Evolutionary conservation across 352 stramenopile species (phyloP), one percentile per base, ranked within the genome.

Genomic region (Salisapilia sapeloensis): DNA sequence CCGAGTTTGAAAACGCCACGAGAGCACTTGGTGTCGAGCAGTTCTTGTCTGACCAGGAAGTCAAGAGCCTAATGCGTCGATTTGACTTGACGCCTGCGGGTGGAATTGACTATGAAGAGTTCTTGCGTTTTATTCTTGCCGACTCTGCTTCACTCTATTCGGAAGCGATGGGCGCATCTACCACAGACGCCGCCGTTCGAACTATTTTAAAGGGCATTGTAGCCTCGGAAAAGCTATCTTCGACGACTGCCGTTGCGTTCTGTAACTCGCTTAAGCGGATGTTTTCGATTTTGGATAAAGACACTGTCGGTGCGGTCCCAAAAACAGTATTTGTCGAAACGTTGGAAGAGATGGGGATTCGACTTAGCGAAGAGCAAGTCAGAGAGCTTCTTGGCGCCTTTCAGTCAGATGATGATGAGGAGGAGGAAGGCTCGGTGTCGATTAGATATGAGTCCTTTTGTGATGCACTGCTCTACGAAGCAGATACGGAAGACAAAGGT

Each of bases 281-380:
- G 67, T 83, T 83, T 42, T 55, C 46, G 12, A 87, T 84, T 26
- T 62, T 83, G 10, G 71, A 87, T 49, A 80, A 82, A 29, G 62
- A 81, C 6, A 67, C 54, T 1, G 66, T 50, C 1, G 67, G 71
- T 4, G 48, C 58, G 15, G 38, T 87, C 2, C 33, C 65, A 14
- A 33, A 29, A 13, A 48, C 30, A 11, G 45, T 56, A 20, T 84
- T 87, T 38, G 35, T 58, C 9, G 52, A 79, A 32, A 74, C 62
- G 2, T 43, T 87, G 11, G 47, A 55, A 6, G 66, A 81, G 13
- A 75, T 83, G 58, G 61, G 62, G 20, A 54, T 83, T 29, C 39
- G 29, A 0, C 19, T 82, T 0, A 25, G 50, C 2, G 49, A 50
- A 14, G 28, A 42, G 17, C 52, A 79, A 17, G 47, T 79, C 24